Base-by-base conservation (phyloP, 192 early-diverging fungal genomes). In the Linnemannia hyalina region DNA sequence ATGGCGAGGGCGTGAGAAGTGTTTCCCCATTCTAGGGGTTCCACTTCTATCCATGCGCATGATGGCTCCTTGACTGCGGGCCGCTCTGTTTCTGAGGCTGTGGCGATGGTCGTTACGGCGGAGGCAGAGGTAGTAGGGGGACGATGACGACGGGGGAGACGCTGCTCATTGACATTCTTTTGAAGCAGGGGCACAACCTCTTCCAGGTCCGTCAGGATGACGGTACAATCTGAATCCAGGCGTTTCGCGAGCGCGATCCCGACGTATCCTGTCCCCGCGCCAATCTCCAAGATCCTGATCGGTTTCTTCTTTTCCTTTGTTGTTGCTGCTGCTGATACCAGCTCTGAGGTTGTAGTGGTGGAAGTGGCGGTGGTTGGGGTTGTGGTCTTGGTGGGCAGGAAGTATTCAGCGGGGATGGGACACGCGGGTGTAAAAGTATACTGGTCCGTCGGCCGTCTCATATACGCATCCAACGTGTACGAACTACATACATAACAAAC, bases 191-290 rank as follows among this genome's bases (percentile, higher is more conserved):
- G 91, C 0, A 91, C 71, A 5, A 92, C 91, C 4, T 89, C 89
- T 13, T 84, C 89, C 0, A 92, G 76, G 70, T 92, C 91, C 0
- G 91, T 92, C 29, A 92, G 68, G 9, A 87, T 77, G 9, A 92
- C 36, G 13, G 87, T 84, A 40, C 85, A 90, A 18, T 73, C 60
- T 22, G 44, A 38, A 36, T 35, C 15, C 6, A 92, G 70, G 8
- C 72, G 46, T 13, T 88, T 79, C 9, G 91, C 91, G 20, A 92
- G 75, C 1, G 83, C 82, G 22, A 92, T 89, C 0, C 91, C 90
- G 9, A 88, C 85, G 42, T 90, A 92, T 5, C 91, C 91, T 18
- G 90, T 91, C n/a, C 91, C 91, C 26, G 91, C 87, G 22, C 91
- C 91, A 20, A 92, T 60, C 74, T 92, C 91, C 6, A 92, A 8